Conservation (phyloP, 768 basidiomycete species). For the Rossbeevera mucosa region DNA sequence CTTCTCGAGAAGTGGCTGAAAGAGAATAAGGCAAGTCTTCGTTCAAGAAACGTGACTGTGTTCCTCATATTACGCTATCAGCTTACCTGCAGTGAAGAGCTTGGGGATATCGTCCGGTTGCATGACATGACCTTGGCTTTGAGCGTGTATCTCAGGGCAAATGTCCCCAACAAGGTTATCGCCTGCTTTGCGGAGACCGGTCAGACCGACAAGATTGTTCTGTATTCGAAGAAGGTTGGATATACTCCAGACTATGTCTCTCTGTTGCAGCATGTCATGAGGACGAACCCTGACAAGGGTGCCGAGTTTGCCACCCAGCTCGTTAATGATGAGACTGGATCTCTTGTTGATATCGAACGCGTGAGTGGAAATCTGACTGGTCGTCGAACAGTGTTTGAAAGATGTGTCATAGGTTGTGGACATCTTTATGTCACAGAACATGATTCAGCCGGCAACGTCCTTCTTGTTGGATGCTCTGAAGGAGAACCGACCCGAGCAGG, state of each 20-base stretch:
- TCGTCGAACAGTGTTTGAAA: background rate
- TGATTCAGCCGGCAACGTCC: slow-evolving; percentile 98
- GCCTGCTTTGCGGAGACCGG: slow-evolving; percentile 99
- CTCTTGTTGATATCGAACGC: slow-evolving; percentile 89
- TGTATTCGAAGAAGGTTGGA: slow-evolving; percentile 96
- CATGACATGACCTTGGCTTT: slow-evolving; percentile 97
- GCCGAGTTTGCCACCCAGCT: slow-evolving; percentile 96
- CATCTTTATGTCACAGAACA: slow-evolving; percentile 99
- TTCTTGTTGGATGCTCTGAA: slow-evolving; percentile 97
- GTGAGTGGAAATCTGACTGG: slow-evolving; percentile 37
- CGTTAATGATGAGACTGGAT: slow-evolving; percentile 88
- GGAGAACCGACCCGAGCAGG: slow-evolving; percentile 97
- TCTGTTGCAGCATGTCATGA: slow-evolving; percentile 93
- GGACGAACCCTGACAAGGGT: slow-evolving; percentile 94
- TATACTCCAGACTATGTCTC: slow-evolving; percentile 90
- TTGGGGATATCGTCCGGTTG: slow-evolving; percentile 91
- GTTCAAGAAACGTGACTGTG: slow-evolving; percentile 3
- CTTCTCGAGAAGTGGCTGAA: slow-evolving; percentile 98
- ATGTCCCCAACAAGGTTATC: slow-evolving; percentile 97
- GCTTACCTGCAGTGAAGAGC: slow-evolving; percentile 98
- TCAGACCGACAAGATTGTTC: slow-evolving; percentile 95
- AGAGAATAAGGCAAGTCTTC: slow-evolving; percentile 81
- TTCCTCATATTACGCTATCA: slow-evolving; percentile 30
- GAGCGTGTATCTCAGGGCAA: slow-evolving; percentile 95
- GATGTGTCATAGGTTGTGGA: slow-evolving; percentile 71